Conservation (phyloP, 345 rosid genomes). For the Salix viminalis region DNA sequence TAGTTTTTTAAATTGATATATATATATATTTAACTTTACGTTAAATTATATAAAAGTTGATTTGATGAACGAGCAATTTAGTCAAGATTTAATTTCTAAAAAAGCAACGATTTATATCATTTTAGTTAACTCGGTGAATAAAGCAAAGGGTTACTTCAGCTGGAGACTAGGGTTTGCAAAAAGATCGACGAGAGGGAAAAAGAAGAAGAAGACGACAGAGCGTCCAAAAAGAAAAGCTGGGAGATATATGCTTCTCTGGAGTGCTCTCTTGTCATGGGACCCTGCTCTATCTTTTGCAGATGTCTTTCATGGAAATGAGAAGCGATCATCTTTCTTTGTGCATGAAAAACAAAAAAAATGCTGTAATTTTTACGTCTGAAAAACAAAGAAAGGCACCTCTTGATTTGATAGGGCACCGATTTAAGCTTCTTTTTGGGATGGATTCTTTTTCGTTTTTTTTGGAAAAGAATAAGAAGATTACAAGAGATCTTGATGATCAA, state of each 20-base stretch:
- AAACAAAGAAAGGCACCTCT: not conserved
- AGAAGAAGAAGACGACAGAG: slow-evolving; percentile 1
- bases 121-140: no score
- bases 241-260: slow-evolving; percentile 25
- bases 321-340: slow-evolving; percentile 20
- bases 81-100: no score
- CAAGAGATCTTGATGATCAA: not conserved
- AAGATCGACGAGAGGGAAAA: not conserved
- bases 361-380: not conserved
- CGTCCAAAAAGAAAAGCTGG: not conserved
- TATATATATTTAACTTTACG: no score
- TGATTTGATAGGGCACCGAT: not conserved
- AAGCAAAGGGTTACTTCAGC: slow-evolving; percentile 34
- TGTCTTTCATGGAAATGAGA: slow-evolving; percentile 39
- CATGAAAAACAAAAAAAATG: not conserved
- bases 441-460: not conserved
- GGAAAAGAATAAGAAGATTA: not conserved
- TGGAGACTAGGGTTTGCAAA: slow-evolving; percentile 17
- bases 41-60: no score
- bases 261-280: slow-evolving; percentile 43
- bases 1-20: no score
- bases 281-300: slow-evolving; percentile 29
- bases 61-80: no score
- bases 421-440: not conserved
- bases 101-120: no score